Evolutionary conservation across 352 stramenopile genomes (phyloP), one percentile per base, ranked within the genome.

Genomic region (Saprolegnia diclina): DNA sequence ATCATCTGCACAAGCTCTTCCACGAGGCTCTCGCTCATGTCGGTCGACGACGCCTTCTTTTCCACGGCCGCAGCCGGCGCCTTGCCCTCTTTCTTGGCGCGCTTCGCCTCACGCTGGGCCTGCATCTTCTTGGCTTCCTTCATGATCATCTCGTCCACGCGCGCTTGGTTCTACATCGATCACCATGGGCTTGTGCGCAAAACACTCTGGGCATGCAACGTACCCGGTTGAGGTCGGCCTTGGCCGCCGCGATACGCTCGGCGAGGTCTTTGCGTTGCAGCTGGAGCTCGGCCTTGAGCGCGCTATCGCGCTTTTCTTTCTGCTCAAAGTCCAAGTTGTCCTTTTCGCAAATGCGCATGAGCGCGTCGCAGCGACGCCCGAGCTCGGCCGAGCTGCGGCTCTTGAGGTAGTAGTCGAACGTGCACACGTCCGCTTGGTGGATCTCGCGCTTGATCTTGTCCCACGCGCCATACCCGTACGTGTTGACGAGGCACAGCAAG

Each of bases 381-480:
- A 99, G 96, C 73, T 99, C 97, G 6, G 86, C 85, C 0, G 94
- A 88, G 16, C 90, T 98, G 48, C 97, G 86, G 13, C 92, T 98
- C 44, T 98, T 98, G 76, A 99, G 96, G 75, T 98, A 99, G 84
- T 98, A 99, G 72, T 99, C 96, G 56, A 99, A 99, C 18, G 96
- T 85, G 73, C 99, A 99, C 77, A 87, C 81, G 56, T 92, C 83
- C 40, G 91, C 77, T 22, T 83, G 82, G 61, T 87, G 89, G 35
- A 99, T 98, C 77, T 99, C 95, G 52, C 97, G 87, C 63, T 98
- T 96, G 74, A 99, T 98, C 53, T 92, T 87, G 72, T 99, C 96
- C 81, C 96, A 98, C 26, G 92, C 90, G 42, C 96, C 97, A 72
- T 98, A 99, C 4, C 97, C 97, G 75, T 98, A 97, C 64, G 95